These are phyloP conservation scores for Pterocarpus santalinus DNA, from an alignment of 306 rosid genomes.

Conservation along the genomic window DNA sequence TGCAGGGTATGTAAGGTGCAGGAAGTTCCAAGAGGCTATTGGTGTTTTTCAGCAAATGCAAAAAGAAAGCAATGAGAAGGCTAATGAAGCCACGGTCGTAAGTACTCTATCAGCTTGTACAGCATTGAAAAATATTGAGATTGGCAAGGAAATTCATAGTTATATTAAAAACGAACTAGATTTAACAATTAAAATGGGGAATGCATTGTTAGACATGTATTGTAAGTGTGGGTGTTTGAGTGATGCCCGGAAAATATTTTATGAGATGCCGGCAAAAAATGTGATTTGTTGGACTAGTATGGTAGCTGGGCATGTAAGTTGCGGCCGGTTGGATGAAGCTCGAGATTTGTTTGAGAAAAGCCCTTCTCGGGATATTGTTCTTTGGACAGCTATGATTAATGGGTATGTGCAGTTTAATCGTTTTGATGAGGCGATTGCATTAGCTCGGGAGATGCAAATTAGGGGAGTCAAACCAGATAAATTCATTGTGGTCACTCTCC, in stretches of 20 bases:
- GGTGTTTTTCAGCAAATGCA: conserved; percentile 56
- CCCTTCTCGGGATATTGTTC: conserved; percentile 70
- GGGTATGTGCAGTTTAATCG: conserved; percentile 74
- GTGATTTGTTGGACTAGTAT: conserved; percentile 82
- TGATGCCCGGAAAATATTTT: conserved; percentile 58
- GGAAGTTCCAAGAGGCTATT: conserved; percentile 64
- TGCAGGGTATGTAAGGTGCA: conserved; percentile 66
- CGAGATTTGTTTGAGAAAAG: conserved; percentile 72
- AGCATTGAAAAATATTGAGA: conserved; percentile 56
- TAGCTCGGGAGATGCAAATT: conserved; percentile 71
- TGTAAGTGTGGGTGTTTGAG: conserved; percentile 66
- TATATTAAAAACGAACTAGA: conserved; percentile 57
- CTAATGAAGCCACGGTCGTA: conserved; percentile 70
- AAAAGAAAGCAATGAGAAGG: conserved; percentile 57
- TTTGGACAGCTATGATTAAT: conserved; percentile 87
- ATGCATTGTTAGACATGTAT: conserved; percentile 70
- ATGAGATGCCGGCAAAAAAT: conserved; percentile 61
- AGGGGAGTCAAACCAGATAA: conserved; percentile 65
- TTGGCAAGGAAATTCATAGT: conserved; percentile 74
- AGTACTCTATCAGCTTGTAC: conserved; percentile 75
- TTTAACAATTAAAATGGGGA: conserved; percentile 57
- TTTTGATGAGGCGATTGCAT: conserved; percentile 66
- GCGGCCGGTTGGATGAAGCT: conserved; percentile 70
- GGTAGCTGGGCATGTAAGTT: conserved; percentile 72
- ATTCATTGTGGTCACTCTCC: conserved; percentile 69